A percentile compares a stretch with the other conserved stretches of the same genome.
These are phyloP conservation scores for Prunus mongolica DNA, from an alignment of 306 rosid genomes.

Conservation along the genomic window DNA sequence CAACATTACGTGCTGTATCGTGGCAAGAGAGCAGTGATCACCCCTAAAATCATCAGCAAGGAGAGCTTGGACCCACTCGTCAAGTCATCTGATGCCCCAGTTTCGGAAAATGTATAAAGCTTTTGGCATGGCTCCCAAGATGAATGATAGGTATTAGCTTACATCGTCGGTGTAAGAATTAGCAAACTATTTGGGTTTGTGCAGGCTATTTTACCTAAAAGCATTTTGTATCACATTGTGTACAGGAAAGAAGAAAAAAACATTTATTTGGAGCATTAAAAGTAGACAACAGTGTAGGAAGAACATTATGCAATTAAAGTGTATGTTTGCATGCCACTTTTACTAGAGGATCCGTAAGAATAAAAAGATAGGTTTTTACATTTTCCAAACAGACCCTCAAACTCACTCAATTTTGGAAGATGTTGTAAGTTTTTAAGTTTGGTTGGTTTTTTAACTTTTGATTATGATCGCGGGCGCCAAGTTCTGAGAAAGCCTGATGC, in stretches of 20 bases:
- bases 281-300: not conserved
- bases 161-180: not conserved
- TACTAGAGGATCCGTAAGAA: too few species aligned
- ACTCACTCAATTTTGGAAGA: too few species aligned
- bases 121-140: not conserved
- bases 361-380: too few species aligned
- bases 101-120: slow-evolving; percentile 34
- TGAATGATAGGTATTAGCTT: not conserved
- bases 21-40: slow-evolving; percentile 11
- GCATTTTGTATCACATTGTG: not conserved
- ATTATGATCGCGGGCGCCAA: too few species aligned
- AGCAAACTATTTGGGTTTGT: not conserved
- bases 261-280: not conserved
- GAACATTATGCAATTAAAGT: not conserved
- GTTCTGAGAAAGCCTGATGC: too few species aligned
- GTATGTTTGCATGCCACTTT: not conserved
- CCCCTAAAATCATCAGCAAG: slow-evolving; percentile 13
- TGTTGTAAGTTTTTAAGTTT: too few species aligned
- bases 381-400: too few species aligned
- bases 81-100: slow-evolving; percentile 22
- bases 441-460: too few species aligned
- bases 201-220: not conserved
- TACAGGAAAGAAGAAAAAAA: not conserved
- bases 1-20: slow-evolving; percentile 74
- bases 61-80: slow-evolving; percentile 31